These are phyloP conservation scores for Schizosaccharomyces versatilis DNA, from an alignment of 1,139 yeast species.

Conservation along the genomic window DNA sequence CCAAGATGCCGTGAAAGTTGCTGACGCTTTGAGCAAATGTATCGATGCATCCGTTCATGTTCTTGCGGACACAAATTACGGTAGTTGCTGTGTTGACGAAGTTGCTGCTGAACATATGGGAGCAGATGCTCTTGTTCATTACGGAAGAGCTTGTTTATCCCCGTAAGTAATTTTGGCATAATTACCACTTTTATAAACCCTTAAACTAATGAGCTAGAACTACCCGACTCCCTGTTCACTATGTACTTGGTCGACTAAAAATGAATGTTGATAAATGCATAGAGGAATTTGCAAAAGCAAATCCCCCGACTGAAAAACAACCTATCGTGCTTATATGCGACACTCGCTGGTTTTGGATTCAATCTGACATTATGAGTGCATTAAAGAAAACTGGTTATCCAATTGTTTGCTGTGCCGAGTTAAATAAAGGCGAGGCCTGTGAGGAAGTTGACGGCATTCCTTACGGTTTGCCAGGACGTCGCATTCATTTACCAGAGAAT, in stretches of 20 bases:
- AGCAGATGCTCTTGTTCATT: conserved; percentile 72
- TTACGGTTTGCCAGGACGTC: background rate
- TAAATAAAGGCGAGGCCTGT: background rate
- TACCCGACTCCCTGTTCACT: conserved; percentile 12
- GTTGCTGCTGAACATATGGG: conserved; percentile 86
- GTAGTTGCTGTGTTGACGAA: conserved; percentile 89
- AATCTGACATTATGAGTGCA: background rate
- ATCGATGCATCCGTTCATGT: conserved; percentile 17
- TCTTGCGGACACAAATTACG: conserved; percentile 85
- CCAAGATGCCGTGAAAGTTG: conserved; percentile 54
- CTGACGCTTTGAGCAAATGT: conserved; percentile 26
- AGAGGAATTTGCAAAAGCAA: no score
- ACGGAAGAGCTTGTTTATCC: conserved; percentile 85
- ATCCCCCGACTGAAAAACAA: background rate
- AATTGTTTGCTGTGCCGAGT: background rate
- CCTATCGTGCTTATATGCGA: background rate
- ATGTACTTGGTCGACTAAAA: conserved; percentile 12
- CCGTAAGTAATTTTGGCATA: conserved; percentile 26
- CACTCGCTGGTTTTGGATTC: background rate
- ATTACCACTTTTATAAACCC: no score
- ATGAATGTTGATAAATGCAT: conserved; percentile 7
- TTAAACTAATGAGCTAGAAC: conserved; percentile 4
- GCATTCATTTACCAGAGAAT: background rate
- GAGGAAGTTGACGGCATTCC: background rate
- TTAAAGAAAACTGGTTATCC: background rate